Percentiles rank a stretch among this genome's conserved stretches.
phyloP scores from a whole-genome alignment of 2,329 filamentous ascomycete genomes.

The Colletotrichum aenigma region DNA sequence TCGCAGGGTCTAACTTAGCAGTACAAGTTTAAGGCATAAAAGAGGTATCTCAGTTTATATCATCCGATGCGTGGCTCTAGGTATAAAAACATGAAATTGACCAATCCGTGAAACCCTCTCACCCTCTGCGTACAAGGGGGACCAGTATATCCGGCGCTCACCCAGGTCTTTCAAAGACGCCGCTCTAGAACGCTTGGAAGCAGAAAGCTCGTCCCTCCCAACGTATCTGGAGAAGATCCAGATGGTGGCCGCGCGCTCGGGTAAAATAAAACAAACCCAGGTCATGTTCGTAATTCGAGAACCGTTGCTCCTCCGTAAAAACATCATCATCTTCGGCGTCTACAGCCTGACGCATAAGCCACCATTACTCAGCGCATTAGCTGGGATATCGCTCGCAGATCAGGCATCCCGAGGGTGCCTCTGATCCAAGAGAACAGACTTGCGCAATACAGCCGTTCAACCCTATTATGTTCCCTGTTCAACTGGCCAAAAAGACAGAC shows the following conservation, averaged over 20 bases:
- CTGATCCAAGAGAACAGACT: background rate
- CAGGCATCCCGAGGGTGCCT: background rate
- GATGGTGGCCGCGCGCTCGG: background rate
- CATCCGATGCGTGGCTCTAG: slow-evolving; percentile 13
- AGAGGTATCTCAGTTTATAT: slow-evolving; percentile 23
- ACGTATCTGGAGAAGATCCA: background rate
- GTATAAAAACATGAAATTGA: slow-evolving; percentile 1
- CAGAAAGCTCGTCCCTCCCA: background rate
- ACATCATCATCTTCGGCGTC: background rate
- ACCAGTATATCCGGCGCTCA: background rate
- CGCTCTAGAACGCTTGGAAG: background rate
- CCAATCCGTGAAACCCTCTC: background rate
- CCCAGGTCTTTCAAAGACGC: background rate
- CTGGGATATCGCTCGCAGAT: background rate
- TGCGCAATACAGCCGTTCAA: background rate
- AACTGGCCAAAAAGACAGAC: background rate
- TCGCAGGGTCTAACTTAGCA: background rate
- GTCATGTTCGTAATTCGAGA: slow-evolving; percentile 5
- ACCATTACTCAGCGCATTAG: slow-evolving; percentile 4
- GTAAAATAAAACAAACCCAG: background rate
- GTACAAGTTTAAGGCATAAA: background rate
- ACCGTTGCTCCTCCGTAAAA: background rate
- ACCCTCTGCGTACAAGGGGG: background rate
- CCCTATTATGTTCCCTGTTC: background rate
- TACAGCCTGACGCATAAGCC: background rate